These are phyloP conservation scores for Fraxinus velutina DNA, from an alignment of 305 asterid species.

Conservation along the genomic window DNA sequence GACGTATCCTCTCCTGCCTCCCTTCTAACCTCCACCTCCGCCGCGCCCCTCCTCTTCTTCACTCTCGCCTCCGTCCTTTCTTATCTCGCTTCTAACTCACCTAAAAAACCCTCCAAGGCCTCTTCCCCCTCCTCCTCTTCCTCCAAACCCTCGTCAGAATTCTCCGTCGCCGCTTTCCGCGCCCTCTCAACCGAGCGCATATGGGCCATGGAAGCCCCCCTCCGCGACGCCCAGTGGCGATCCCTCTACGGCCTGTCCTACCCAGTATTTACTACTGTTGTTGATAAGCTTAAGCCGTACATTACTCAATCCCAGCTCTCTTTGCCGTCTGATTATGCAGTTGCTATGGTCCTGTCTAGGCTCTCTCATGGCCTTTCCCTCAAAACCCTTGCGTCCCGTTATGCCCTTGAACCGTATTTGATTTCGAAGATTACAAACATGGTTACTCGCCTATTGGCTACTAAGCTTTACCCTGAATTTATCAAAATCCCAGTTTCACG, in stretches of 20 bases:
- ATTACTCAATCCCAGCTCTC: slow-evolving; percentile 90
- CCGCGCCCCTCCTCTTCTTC: slow-evolving; percentile 88
- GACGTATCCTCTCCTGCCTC: slow-evolving; percentile 50
- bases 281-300: slow-evolving; percentile 87
- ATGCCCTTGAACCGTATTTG: slow-evolving; percentile 82
- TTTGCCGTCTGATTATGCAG: slow-evolving; percentile 95
- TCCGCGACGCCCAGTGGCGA: slow-evolving; percentile 95
- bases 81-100: slow-evolving; percentile 66
- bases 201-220: slow-evolving; percentile 95
- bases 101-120: slow-evolving; percentile 41
- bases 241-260: slow-evolving; percentile 86
- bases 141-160: slow-evolving; percentile 53
- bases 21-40: slow-evolving; percentile 69
- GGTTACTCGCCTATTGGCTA: slow-evolving; percentile 89
- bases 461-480: slow-evolving; percentile 90
- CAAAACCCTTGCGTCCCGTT: slow-evolving; percentile 77
- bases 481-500: slow-evolving; percentile 75
- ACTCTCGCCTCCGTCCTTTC: slow-evolving; percentile 89
- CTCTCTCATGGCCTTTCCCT: slow-evolving; percentile 73
- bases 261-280: slow-evolving; percentile 96
- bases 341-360: slow-evolving; percentile 93
- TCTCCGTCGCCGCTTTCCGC: slow-evolving; percentile 93
- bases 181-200: slow-evolving; percentile 94
- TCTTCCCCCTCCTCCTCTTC: slow-evolving; percentile 44
- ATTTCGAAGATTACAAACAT: slow-evolving; percentile 91